Evolutionary conservation across 495 filamentous ascomycete genomes (phyloP), one percentile per base, ranked within the genome.

Genomic region (Hyaloscypha hepaticicola): DNA sequence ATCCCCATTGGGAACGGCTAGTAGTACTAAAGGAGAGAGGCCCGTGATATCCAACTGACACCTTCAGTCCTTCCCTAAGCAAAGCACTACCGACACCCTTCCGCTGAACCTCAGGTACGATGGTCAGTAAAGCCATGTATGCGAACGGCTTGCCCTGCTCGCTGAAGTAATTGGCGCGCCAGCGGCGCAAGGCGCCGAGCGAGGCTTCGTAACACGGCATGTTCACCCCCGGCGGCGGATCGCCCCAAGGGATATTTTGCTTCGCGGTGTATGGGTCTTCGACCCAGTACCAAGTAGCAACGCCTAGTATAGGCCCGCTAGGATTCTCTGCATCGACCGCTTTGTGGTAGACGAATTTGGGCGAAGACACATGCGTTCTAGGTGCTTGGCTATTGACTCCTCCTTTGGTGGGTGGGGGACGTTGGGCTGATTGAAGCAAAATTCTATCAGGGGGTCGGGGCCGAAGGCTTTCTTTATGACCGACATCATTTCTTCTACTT

Each of bases 211-310:
- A 60, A 24, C 58, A 60, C 31, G 45, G 31, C 11, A 60, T 7
- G 34, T 60, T 29, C 22, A 60, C 58, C 34, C 48, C 58, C 38
- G 58, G 33, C 41, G 58, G 8, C n/a, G 58, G 58, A 25, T 60
- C 58, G 24, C 58, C 58, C 58, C 58, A 60, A 8, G 58, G 58
- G 33, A 60, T 60, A 60, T 60, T 60, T 50, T 60, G 58, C 34
- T 2, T 60, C 14, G 58, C 3, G 8, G 16, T 60, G 2, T 50
- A 33, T 19, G 58, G 58, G 21, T 60, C 25, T 12, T 60, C 58
- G 22, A 60, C 58, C 3, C 19, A 48, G 24, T 48, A 60, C 58
- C 58, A 60, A 5, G 19, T 33, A 19, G 58, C 58, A n/a, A 60
- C 58, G 8, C 58, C 58, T 22, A 60, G 31, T 24, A 60, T 60